Evolutionary conservation across 2,329 filamentous ascomycete genomes (phyloP).

Genomic region (Chrysoporthe puriensis): DNA sequence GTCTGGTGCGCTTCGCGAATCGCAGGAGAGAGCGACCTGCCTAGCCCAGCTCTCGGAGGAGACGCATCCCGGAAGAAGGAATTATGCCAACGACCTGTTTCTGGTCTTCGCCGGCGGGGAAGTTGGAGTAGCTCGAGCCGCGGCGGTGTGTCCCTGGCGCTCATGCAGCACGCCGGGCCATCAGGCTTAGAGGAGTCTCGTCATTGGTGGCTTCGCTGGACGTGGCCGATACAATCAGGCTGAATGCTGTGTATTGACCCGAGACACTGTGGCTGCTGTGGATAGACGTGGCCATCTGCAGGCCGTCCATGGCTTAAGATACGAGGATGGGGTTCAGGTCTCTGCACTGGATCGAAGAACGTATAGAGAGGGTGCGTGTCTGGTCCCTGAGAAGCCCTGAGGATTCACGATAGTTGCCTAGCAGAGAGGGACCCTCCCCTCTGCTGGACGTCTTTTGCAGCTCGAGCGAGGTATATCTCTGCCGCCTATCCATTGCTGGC

Average conservation of each 20-base stretch:
- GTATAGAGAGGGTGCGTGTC: neutral
- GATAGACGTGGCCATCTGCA: neutral
- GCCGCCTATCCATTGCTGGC: no score
- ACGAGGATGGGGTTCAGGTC: neutral
- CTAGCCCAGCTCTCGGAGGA: neutral
- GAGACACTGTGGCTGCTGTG: neutral
- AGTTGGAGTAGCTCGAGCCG: neutral
- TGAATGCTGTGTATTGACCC: constrained; percentile 3
- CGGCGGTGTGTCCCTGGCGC: neutral
- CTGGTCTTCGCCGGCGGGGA: neutral
- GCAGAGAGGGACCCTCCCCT: neutral
- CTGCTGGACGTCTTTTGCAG: neutral
- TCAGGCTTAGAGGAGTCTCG: neutral
- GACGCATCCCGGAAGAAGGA: neutral
- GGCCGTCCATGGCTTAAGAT: neutral
- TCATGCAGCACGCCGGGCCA: neutral
- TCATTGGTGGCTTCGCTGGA: neutral
- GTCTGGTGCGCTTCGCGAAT: neutral
- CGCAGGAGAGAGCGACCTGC: neutral
- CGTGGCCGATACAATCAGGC: neutral
- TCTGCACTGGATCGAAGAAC: neutral
- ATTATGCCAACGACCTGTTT: neutral
- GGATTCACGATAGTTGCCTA: neutral
- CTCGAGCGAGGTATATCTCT: neutral
- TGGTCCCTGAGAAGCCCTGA: no score